Base-by-base conservation (phyloP, 2,329 filamentous ascomycete species). In the Moelleriella libera region DNA sequence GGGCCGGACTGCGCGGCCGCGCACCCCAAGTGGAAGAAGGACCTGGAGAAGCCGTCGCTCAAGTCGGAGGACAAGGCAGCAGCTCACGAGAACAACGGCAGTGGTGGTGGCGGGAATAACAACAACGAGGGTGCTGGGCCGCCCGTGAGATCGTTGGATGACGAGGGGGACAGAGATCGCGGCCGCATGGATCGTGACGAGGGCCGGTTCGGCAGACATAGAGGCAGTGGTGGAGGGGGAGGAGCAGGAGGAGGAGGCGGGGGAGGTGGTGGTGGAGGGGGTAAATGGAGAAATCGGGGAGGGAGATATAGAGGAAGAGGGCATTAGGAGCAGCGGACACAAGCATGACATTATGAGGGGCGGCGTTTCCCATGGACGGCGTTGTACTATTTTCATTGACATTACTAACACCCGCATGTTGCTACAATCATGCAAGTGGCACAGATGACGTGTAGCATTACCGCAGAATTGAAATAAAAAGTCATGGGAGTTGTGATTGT, bases 11-110 rank as follows among this genome's bases (percentile, higher is more conserved):
- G 92, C 67, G 81, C 80, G 59, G 86, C 86, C 21, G 83, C 87
- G 5, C 92, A 98, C 64, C 82, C 90, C 3, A 76, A 81, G 50
- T 97, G 87, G 82, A 78, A 81, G 29, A 78, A 78, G 58, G 81
- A 89, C 52, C 68, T 88, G 40, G 83, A 87, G 61, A 84, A 83
- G 69, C 87, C 83, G 6, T 78, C 77, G 31, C 80, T 84, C 53
- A 85, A 83, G 69, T 70, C 75, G 12, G 75, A 78, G 46, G 77
- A 80, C 56, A 75, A 83, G 60, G 78, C 80, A 54, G 76, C 32
- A 12, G 21, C 21, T 21, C 21, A 21, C 21, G 21, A 21, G 21
- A 21, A 21, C 21, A 21, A 21, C 21, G 21, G 21, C 21, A 21
- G 21, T 21, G 21, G 21, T 21, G 21, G 21, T 21, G 21, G 21